Evolutionary conservation across 2,329 filamentous ascomycete species (phyloP).

Genomic region (Samsoniella hepiali): DNA sequence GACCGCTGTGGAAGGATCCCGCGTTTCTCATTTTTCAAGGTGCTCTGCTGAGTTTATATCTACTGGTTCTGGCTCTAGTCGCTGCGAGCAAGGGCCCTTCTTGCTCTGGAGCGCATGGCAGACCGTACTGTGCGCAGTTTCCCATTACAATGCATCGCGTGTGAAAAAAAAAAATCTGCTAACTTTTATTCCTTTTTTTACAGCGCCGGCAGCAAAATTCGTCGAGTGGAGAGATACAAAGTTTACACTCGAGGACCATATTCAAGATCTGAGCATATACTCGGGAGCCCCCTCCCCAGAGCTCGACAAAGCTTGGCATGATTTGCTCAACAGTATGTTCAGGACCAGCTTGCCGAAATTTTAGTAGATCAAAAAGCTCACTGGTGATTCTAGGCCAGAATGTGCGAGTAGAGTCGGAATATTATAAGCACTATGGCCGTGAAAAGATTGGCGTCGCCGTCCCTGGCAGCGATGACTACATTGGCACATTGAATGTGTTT

Average conservation of each 20-base stretch:
- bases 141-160: no score
- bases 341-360: neutral
- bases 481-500: constrained; percentile 14
- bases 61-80: constrained; percentile 2
- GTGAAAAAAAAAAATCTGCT: neutral
- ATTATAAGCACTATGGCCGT: constrained; percentile 12
- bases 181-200: neutral
- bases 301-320: constrained; percentile 16
- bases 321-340: constrained; percentile 10
- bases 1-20: neutral
- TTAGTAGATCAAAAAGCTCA: no score
- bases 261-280: constrained; percentile 15
- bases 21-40: constrained; percentile 1
- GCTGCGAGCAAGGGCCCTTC: neutral
- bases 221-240: constrained; percentile 10
- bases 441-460: constrained; percentile 12
- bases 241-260: constrained; percentile 14
- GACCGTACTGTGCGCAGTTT: neutral
- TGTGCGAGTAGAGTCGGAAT: constrained; percentile 6
- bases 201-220: constrained; percentile 1
- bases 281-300: constrained; percentile 6
- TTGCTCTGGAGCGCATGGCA: neutral
- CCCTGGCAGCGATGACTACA: constrained; percentile 12
- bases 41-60: constrained; percentile 3
- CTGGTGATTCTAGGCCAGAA: neutral